Evolutionary conservation across 2,329 filamentous ascomycete genomes (phyloP).

Genomic region (Cladosporium oxysporum): DNA sequence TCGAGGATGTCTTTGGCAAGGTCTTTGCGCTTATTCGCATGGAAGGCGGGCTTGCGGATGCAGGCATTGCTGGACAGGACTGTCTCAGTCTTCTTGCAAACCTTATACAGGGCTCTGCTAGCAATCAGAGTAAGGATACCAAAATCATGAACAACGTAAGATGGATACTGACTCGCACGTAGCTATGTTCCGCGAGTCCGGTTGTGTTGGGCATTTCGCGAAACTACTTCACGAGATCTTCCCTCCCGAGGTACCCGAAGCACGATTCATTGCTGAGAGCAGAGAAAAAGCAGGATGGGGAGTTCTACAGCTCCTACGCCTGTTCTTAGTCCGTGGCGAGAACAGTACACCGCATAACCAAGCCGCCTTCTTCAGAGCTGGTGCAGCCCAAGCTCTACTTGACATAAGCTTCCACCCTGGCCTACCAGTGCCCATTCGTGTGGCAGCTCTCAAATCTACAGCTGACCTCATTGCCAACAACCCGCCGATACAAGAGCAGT

Average conservation of each 20-base stretch:
- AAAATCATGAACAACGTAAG: background rate
- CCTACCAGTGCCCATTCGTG: conserved; percentile 74
- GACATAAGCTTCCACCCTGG: conserved; percentile 76
- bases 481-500: conserved; percentile 76
- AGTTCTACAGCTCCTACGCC: conserved; percentile 77
- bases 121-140: conserved; percentile 70
- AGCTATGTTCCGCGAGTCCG: conserved; percentile 84
- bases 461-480: conserved; percentile 88
- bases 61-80: conserved; percentile 86
- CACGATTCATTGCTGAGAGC: conserved; percentile 49
- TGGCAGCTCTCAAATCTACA: conserved; percentile 82
- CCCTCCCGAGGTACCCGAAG: conserved; percentile 43
- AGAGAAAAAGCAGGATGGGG: conserved; percentile 92
- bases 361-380: conserved; percentile 78
- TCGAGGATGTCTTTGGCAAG: conserved; percentile 89
- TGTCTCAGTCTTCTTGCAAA: conserved; percentile 90
- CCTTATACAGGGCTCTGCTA: conserved; percentile 79
- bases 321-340: conserved; percentile 83
- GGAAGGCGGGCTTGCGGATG: conserved; percentile 80
- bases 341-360: conserved; percentile 82
- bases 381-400: conserved; percentile 75
- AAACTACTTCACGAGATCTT: conserved; percentile 60
- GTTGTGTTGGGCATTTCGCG: conserved; percentile 72
- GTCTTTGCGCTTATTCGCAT: conserved; percentile 78
- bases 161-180: background rate